Base-by-base conservation (phyloP, 2,329 filamentous ascomycete genomes). In the Fusarium coicis region DNA sequence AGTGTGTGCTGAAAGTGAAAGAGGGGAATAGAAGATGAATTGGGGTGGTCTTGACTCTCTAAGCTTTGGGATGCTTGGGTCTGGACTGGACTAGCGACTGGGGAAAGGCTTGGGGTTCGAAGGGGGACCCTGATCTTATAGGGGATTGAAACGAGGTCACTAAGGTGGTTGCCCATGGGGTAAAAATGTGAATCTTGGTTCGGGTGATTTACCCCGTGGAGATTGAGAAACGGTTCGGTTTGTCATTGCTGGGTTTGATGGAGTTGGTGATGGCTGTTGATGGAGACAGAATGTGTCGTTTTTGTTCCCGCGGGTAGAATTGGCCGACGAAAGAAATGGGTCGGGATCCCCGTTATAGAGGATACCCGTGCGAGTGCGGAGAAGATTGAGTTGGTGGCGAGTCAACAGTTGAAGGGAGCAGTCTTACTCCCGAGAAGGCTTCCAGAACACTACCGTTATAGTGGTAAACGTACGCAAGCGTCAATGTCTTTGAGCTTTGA, bases 91-190 rank as follows among this genome's bases (percentile, higher is more conserved):
- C 36, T 66, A 42, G 26, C 44, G 16, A 39, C 65, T n/a, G 49
- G 63, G 63, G 60, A 66, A 66, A 66, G 34, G 34, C 50, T 46
- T 66, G 10, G 62, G 50, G 50, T 55, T 39, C 8, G 47, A 39
- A 32, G 34, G 50, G 47, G 58, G 40, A 26, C 47, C 57, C 28
- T 60, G 57, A 66, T 66, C 62, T 66, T 66, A 66, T 66, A 66
- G 37, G 26, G 7, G 42, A 39, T 47, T 12, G 37, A 40, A 40
- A 28, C 18, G 21, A 40, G 39, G 26, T 42, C 56, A 34, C 63
- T 30, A 57, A 49, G 21, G 26, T 34, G 5, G 49, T 43, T 62
- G 60, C 63, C 63, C 63, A 64, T 66, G 60, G 63, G 63, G 63
- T 65, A 63, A 63, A 54, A 10, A 36, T 36, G 16, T 36, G 18